These are phyloP conservation scores for Saturnispora diversa DNA, from an alignment of 805 yeast species.

Conservation along the genomic window DNA sequence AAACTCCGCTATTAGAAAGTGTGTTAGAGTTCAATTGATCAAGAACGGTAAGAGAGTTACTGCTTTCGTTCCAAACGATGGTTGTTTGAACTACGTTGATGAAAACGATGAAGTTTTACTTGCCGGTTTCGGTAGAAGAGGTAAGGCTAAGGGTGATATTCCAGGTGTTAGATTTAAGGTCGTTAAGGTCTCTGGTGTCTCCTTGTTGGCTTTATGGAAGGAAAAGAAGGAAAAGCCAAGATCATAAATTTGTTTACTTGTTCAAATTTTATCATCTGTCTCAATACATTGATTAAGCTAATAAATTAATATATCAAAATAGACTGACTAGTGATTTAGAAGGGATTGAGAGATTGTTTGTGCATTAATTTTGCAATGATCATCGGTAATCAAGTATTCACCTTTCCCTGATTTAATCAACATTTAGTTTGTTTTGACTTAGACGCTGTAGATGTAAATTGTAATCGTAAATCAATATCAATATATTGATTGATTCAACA, in stretches of 20 bases:
- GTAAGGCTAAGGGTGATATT: constrained; percentile 99
- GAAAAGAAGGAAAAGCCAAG: constrained; percentile 99
- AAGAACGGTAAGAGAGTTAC: constrained; percentile 99
- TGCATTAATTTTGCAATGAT: too few species aligned
- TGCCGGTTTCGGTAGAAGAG: constrained; percentile 99
- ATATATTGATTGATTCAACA: neutral
- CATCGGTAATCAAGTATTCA: too few species aligned
- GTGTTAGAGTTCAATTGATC: constrained; percentile 99
- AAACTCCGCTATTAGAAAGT: constrained; percentile 99
- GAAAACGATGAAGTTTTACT: constrained; percentile 99
- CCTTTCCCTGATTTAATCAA: too few species aligned
- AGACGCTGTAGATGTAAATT: neutral
- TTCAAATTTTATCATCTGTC: constrained; percentile 12
- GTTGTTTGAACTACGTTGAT: constrained; percentile 99
- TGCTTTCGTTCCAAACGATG: constrained; percentile 99
- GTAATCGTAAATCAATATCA: neutral
- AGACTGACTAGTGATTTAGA: too few species aligned
- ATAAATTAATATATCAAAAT: too few species aligned
- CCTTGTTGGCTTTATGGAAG: constrained; percentile 99
- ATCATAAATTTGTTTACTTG: constrained; percentile 49
- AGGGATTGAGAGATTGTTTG: too few species aligned
- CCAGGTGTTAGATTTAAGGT: constrained; percentile 99
- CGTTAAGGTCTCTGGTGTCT: constrained; percentile 99
- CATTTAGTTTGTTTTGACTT: neutral
- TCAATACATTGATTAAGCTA: constrained; percentile 4